Percentiles rank a stretch among this genome's conserved stretches.
Evolutionary conservation across 1,284 basidiomycete genomes (phyloP).

Genomic region (Golubevia pallescens): DNA sequence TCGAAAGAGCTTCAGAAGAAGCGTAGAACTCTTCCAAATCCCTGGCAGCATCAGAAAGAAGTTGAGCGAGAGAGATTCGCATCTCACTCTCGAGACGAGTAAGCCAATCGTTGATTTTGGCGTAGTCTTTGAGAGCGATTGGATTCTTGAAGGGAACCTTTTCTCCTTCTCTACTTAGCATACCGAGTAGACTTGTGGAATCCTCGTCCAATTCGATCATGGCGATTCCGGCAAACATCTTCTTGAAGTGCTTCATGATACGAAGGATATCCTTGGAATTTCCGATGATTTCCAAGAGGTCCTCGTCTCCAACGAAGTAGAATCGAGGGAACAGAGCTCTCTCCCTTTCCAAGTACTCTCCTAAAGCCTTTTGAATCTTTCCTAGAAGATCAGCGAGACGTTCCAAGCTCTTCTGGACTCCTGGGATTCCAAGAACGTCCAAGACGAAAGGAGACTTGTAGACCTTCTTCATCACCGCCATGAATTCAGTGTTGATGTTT

Average conservation of each 20-base stretch:
- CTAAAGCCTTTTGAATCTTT: conserved; percentile 99
- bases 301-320: conserved; percentile 99
- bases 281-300: conserved; percentile 96
- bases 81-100: conserved; percentile 90
- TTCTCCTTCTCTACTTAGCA: conserved; percentile 78
- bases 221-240: conserved; percentile 99
- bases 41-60: conserved; percentile 78
- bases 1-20: conserved; percentile 66
- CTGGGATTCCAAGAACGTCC: conserved; percentile 94
- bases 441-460: conserved; percentile 98
- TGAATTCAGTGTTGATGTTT: conserved; percentile 98
- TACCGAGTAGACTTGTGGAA: conserved; percentile 25
- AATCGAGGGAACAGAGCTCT: conserved; percentile 93
- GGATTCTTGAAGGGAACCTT: conserved; percentile 82
- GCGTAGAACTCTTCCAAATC: conserved; percentile 83
- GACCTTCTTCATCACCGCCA: conserved; percentile 98
- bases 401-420: conserved; percentile 95
- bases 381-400: conserved; percentile 92
- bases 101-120: conserved; percentile 99
- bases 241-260: conserved; percentile 98
- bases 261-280: conserved; percentile 98
- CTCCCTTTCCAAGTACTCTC: conserved; percentile 97
- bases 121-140: conserved; percentile 86
- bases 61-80: conserved; percentile 84
- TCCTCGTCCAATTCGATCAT: conserved; percentile 79